Conservation (phyloP, 768 basidiomycete species). For the Tephrocybe sp. region DNA sequence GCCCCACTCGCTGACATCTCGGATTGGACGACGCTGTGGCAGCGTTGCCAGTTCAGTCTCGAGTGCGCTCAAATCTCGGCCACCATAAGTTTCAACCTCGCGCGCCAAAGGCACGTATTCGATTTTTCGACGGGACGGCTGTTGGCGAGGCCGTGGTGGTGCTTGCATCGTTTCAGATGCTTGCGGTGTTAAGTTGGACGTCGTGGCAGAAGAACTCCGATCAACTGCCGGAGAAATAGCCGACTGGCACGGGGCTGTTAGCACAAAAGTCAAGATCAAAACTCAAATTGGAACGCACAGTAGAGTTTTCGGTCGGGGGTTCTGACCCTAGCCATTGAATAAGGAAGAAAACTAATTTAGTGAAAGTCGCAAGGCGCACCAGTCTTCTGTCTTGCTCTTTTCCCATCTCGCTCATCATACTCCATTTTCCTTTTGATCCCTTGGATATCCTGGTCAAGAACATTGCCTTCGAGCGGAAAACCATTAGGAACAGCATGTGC, state of each 20-base stretch:
- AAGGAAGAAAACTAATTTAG: background rate
- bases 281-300: slow-evolving; percentile 35
- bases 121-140: slow-evolving; percentile 74
- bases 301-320: slow-evolving; percentile 39
- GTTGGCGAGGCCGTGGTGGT: slow-evolving; percentile 41
- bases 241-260: slow-evolving; percentile 23
- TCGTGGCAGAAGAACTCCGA: slow-evolving; percentile 24
- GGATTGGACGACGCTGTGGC: slow-evolving; percentile 55
- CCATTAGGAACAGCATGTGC: slow-evolving; percentile 17
- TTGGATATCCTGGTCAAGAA: slow-evolving; percentile 61
- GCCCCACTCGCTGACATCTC: slow-evolving; percentile 85
- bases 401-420: slow-evolving; percentile 62
- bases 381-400: slow-evolving; percentile 72
- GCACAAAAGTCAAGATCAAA: slow-evolving; percentile 7
- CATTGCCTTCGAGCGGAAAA: slow-evolving; percentile 31
- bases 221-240: slow-evolving; percentile 28
- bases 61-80: slow-evolving; percentile 72
- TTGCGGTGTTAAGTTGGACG: slow-evolving; percentile 24
- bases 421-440: slow-evolving; percentile 74
- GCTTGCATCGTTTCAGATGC: slow-evolving; percentile 27
- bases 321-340: slow-evolving; percentile 33
- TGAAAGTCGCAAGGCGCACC: slow-evolving; percentile 42
- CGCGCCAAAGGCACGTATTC: slow-evolving; percentile 85
- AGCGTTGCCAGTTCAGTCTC: slow-evolving; percentile 57
- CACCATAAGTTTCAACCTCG: slow-evolving; percentile 74